Evolutionary conservation across 306 rosid genomes (phyloP).

Genomic region (Parietaria judaica): DNA sequence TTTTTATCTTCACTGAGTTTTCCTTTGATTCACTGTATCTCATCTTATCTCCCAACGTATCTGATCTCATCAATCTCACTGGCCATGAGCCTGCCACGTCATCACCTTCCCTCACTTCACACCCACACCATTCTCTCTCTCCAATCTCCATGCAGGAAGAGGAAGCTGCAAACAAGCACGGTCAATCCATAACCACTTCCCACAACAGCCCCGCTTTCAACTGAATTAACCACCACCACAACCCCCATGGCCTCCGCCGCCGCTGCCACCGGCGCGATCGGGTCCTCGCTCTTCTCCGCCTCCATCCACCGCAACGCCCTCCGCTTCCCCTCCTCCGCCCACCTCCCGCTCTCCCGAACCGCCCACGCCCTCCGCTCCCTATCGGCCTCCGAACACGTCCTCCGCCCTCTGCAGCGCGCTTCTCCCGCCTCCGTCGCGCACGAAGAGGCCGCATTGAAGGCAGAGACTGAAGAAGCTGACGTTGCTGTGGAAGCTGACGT

Average conservation of each 20-base stretch:
- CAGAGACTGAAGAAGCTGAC: slow-evolving; percentile 7
- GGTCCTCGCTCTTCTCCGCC: slow-evolving; percentile 47
- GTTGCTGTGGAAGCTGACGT: slow-evolving; percentile 15
- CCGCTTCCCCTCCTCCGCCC: slow-evolving; percentile 18
- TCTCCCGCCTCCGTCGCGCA: slow-evolving; percentile 48
- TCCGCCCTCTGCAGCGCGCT: background rate
- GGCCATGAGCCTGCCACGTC: slow-evolving; percentile 52
- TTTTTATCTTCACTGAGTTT: too few species aligned
- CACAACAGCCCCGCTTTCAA: slow-evolving; percentile 4
- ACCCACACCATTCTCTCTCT: background rate
- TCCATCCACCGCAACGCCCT: slow-evolving; percentile 35
- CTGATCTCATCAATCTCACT: slow-evolving; percentile 13
- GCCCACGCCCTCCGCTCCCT: slow-evolving; percentile 26
- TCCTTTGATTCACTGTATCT: background rate
- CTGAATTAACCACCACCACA: slow-evolving; percentile 2
- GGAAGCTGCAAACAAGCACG: background rate
- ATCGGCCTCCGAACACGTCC: slow-evolving; percentile 29
- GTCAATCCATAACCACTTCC: too few species aligned
- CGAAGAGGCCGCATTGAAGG: slow-evolving; percentile 41
- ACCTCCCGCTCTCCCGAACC: slow-evolving; percentile 23
- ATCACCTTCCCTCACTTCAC: slow-evolving; percentile 22
- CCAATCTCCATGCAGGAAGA: slow-evolving; percentile 1
- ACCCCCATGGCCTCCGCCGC: slow-evolving; percentile 59
- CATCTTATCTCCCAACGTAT: slow-evolving; percentile 46
- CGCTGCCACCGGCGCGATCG: slow-evolving; percentile 51